phyloP scores from a whole-genome alignment of 1,284 basidiomycete genomes.

The Malassezia furfur region DNA sequence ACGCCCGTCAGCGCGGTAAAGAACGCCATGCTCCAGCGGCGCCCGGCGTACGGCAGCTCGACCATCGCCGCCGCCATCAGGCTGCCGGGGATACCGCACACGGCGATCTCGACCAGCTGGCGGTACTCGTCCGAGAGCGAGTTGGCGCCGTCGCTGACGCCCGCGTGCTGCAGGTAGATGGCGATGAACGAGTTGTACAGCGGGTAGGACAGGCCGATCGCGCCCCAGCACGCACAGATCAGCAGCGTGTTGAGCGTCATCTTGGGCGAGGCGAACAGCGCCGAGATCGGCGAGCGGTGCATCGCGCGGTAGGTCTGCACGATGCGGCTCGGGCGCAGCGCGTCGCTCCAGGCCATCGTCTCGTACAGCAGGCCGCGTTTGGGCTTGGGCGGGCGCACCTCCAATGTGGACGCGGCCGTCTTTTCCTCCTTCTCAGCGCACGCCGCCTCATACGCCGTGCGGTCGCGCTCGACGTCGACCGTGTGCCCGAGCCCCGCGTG shows the following conservation, averaged over 20 bases:
- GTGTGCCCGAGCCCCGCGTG: constrained; percentile 29
- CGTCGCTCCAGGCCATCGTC: background rate
- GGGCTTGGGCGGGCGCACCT: constrained; percentile 2
- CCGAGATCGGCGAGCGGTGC: constrained; percentile 53
- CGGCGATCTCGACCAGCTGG: constrained; percentile 55
- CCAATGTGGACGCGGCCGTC: background rate
- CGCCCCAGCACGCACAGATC: constrained; percentile 57
- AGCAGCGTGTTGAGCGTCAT: constrained; percentile 59
- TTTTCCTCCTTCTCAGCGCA: constrained; percentile 49
- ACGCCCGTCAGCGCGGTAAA: constrained; percentile 59
- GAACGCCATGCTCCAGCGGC: constrained; percentile 58
- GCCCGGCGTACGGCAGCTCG: constrained; percentile 58
- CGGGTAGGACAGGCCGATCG: constrained; percentile 66
- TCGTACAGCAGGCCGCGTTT: background rate
- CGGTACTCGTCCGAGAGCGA: constrained; percentile 57
- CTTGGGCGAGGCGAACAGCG: constrained; percentile 59
- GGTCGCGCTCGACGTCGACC: constrained; percentile 48
- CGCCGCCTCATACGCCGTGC: constrained; percentile 52
- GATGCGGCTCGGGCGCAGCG: constrained; percentile 16
- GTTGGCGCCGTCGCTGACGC: constrained; percentile 48
- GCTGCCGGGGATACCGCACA: constrained; percentile 59
- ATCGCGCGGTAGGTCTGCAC: constrained; percentile 19
- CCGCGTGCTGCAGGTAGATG: constrained; percentile 55
- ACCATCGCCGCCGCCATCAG: constrained; percentile 56
- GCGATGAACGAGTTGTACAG: constrained; percentile 61